Percentiles rank a stretch among this genome's conserved stretches.
These are phyloP conservation scores for Mortierella sp. DNA, from an alignment of 371 early-diverging fungal genomes.

Conservation along the genomic window DNA sequence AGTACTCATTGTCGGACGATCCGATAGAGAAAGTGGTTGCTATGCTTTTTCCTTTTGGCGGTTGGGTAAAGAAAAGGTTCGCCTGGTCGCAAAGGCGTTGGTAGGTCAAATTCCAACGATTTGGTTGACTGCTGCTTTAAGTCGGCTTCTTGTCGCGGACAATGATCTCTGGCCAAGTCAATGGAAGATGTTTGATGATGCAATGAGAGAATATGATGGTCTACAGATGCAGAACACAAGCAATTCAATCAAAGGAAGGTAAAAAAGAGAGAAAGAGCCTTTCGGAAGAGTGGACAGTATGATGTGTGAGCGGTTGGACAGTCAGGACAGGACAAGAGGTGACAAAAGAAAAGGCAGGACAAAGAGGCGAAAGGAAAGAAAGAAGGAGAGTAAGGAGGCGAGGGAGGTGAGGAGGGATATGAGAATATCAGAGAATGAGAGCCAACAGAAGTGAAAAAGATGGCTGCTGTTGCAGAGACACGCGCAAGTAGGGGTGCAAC, in stretches of 20 bases:
- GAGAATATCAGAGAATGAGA: neutral
- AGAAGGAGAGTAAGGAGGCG: neutral
- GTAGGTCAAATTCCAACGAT: neutral
- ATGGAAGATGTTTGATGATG: neutral
- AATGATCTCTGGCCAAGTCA: too few species aligned
- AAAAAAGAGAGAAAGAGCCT: constrained; percentile 5
- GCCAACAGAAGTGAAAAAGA: too few species aligned
- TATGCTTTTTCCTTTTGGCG: too few species aligned
- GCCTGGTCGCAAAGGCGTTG: neutral
- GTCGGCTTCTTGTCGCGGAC: neutral
- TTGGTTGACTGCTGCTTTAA: neutral
- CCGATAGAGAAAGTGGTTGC: too few species aligned
- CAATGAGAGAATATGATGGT: neutral
- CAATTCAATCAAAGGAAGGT: too few species aligned
- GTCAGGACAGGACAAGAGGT: neutral
- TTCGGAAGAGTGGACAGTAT: neutral
- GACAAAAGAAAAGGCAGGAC: neutral
- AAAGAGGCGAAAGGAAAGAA: neutral
- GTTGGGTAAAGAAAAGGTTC: neutral
- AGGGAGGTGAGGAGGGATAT: neutral
- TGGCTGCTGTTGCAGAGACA: too few species aligned
- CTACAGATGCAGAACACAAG: neutral
- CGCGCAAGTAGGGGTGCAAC: too few species aligned
- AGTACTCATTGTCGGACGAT: too few species aligned
- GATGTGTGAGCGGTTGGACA: neutral